phyloP scores from a whole-genome alignment of 2,329 filamentous ascomycete species.

The Fusarium algeriense region DNA sequence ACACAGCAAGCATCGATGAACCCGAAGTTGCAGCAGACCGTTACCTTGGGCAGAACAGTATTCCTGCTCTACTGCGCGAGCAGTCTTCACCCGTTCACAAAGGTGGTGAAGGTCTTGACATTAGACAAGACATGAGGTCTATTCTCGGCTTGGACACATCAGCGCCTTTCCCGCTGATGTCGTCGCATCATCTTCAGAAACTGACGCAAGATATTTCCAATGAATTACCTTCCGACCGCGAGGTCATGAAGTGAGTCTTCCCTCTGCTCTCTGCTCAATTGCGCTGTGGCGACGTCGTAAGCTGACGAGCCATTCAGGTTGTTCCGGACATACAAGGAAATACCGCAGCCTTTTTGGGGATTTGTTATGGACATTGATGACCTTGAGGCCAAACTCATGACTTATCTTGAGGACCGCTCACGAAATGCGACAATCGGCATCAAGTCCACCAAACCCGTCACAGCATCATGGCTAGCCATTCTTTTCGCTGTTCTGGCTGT shows the following conservation, averaged over 20 bases:
- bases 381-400: slow-evolving; percentile 72
- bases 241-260: slow-evolving; percentile 73
- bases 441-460: slow-evolving; percentile 64
- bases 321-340: slow-evolving; percentile 75
- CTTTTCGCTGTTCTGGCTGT: slow-evolving; percentile 74
- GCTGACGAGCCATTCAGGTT: slow-evolving; percentile 57
- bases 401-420: slow-evolving; percentile 73
- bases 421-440: slow-evolving; percentile 63
- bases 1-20: slow-evolving; percentile 61
- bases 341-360: slow-evolving; percentile 76
- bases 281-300: not conserved
- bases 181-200: slow-evolving; percentile 69
- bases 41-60: slow-evolving; percentile 76
- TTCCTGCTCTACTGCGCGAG: slow-evolving; percentile 73
- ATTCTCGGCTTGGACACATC: slow-evolving; percentile 75
- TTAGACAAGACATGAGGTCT: slow-evolving; percentile 74
- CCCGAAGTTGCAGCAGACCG: slow-evolving; percentile 68
- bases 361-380: slow-evolving; percentile 76
- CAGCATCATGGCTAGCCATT: slow-evolving; percentile 75
- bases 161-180: slow-evolving; percentile 76
- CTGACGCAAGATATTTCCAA: slow-evolving; percentile 71
- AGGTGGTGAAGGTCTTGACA: slow-evolving; percentile 65
- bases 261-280: not conserved
- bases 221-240: slow-evolving; percentile 72
- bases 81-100: slow-evolving; percentile 67